Evolutionary conservation across 371 early-diverging fungal genomes (phyloP).

Genomic region (Cokeromyces recurvatus): DNA sequence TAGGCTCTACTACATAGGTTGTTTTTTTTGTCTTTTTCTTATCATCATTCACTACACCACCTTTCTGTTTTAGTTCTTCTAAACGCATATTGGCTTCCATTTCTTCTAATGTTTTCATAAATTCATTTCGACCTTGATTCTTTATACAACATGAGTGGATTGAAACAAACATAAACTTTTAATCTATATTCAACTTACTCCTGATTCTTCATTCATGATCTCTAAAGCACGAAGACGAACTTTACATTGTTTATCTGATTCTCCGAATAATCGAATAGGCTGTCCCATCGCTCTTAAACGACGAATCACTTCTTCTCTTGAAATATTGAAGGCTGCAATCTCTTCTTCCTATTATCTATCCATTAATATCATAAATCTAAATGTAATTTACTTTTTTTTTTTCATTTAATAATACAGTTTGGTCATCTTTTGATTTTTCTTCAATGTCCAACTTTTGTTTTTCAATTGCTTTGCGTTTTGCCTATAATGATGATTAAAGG

Average conservation of each 20-base stretch:
- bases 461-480: slow-evolving; percentile 21
- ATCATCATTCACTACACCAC: slow-evolving; percentile 30
- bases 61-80: slow-evolving; percentile 65
- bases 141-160: slow-evolving; percentile 1
- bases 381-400: too few relatives aligned
- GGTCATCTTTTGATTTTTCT: slow-evolving; percentile 13
- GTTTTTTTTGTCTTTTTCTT: slow-evolving; percentile 40
- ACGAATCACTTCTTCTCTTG: slow-evolving; percentile 78
- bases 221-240: slow-evolving; percentile 81
- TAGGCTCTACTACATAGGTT: slow-evolving; percentile 33
- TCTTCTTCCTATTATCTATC: slow-evolving; percentile 16
- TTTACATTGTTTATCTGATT: slow-evolving; percentile 79
- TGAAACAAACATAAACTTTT: neutral
- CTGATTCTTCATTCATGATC: slow-evolving; percentile 77
- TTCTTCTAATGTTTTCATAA: slow-evolving; percentile 76
- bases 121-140: slow-evolving; percentile 81
- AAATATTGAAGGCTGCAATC: slow-evolving; percentile 52
- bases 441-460: slow-evolving; percentile 15
- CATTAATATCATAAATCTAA: too few relatives aligned
- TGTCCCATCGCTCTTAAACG: slow-evolving; percentile 85
- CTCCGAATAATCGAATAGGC: slow-evolving; percentile 93
- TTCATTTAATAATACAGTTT: slow-evolving; percentile 7
- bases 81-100: slow-evolving; percentile 81
- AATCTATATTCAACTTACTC: too few relatives aligned
- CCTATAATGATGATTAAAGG: slow-evolving; percentile 4